These are phyloP conservation scores for Sclerotinia glacialis DNA, from an alignment of 2,329 filamentous ascomycete species.

Conservation along the genomic window DNA sequence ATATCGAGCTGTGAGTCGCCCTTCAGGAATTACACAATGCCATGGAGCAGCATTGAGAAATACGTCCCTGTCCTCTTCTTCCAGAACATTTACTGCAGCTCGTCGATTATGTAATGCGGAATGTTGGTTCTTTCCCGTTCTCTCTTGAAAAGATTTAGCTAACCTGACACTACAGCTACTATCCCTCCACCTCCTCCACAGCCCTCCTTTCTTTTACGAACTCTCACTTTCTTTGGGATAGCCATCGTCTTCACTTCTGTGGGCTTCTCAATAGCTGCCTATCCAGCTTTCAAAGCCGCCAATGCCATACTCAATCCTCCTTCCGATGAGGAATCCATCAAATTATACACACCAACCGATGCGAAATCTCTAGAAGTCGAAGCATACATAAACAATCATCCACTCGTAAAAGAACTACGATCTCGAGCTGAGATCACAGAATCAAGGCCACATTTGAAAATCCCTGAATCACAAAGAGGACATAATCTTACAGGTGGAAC, in stretches of 20 bases:
- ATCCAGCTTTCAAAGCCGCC: constrained; percentile 50
- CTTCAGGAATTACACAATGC: background rate
- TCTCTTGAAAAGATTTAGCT: background rate
- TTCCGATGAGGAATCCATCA: constrained; percentile 71
- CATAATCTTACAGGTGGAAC: constrained; percentile 82
- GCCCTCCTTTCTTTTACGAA: constrained; percentile 46
- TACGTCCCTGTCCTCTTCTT: background rate
- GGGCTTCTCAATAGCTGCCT: constrained; percentile 57
- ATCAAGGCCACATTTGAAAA: constrained; percentile 81
- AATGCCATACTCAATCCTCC: constrained; percentile 52
- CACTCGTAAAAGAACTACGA: constrained; percentile 68
- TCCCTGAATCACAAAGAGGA: constrained; percentile 65
- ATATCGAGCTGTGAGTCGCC: background rate
- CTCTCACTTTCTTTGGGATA: constrained; percentile 48
- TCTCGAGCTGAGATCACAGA: constrained; percentile 65
- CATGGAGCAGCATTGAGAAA: background rate
- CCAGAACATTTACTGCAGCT: background rate
- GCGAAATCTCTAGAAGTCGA: constrained; percentile 60
- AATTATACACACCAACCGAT: constrained; percentile 59
- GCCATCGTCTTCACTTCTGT: constrained; percentile 47
- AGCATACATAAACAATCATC: constrained; percentile 70
- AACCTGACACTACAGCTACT: background rate
- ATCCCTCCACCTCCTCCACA: constrained; percentile 20
- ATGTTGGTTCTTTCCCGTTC: background rate
- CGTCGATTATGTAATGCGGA: constrained; percentile 10